Conservation (phyloP, 2,329 filamentous ascomycete species). For the Xylariaceae sp. region DNA sequence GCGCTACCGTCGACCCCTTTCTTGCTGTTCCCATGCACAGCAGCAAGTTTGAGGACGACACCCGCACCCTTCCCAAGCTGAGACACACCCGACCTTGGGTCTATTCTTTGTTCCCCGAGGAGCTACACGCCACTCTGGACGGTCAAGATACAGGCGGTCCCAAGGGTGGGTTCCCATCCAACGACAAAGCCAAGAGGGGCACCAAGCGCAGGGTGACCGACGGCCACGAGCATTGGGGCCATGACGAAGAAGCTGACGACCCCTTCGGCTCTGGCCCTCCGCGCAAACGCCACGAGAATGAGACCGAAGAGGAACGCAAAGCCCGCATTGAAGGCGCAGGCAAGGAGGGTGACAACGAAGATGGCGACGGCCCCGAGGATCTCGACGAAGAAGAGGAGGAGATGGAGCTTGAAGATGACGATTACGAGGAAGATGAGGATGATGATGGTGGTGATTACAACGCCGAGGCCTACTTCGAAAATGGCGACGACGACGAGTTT, state of each 20-base stretch:
- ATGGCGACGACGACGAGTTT: constrained; percentile 49
- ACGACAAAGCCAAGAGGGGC: constrained; percentile 24
- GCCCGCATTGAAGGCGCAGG: constrained; percentile 29
- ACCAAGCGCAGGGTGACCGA: constrained; percentile 45
- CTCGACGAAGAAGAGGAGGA: constrained; percentile 46
- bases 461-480: constrained; percentile 58
- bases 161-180: constrained; percentile 28
- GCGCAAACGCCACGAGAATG: constrained; percentile 20
- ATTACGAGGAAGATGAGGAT: constrained; percentile 47
- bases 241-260: constrained; percentile 23
- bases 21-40: constrained; percentile 56
- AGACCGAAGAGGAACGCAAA: constrained; percentile 33
- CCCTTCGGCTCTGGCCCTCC: constrained; percentile 8
- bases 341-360: constrained; percentile 31
- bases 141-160: constrained; percentile 37
- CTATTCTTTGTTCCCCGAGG: constrained; percentile 51
- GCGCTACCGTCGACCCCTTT: constrained; percentile 55
- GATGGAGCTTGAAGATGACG: constrained; percentile 40
- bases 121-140: constrained; percentile 53
- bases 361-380: constrained; percentile 34
- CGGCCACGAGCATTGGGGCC: constrained; percentile 19
- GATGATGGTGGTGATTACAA: constrained; percentile 60
- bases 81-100: constrained; percentile 42
- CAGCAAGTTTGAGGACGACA: constrained; percentile 48
- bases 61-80: constrained; percentile 53